These are phyloP conservation scores for Gossypium trilobum DNA, from an alignment of 441 rosid genomes.

Conservation along the genomic window DNA sequence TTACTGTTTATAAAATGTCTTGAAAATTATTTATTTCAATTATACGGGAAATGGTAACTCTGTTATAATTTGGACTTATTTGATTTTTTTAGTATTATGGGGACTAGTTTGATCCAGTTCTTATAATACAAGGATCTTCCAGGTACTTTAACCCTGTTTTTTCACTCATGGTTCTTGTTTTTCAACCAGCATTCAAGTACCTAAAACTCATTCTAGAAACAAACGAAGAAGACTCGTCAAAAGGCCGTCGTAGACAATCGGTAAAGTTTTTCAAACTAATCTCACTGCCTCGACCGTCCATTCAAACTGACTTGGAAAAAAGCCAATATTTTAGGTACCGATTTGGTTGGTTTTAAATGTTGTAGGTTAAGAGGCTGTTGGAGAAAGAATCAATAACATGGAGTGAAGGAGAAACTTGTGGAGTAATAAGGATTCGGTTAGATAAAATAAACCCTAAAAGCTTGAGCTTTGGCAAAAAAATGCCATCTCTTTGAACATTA, in stretches of 20 bases:
- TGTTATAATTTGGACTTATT: no score
- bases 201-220: slow-evolving; percentile 41
- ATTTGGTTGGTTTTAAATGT: not conserved
- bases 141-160: not conserved
- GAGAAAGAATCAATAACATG: slow-evolving; percentile 45
- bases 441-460: slow-evolving; percentile 35
- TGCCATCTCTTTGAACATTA: slow-evolving; percentile 1
- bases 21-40: no score
- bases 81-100: no score
- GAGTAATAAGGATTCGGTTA: slow-evolving; percentile 31
- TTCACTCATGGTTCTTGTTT: not conserved
- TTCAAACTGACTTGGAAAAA: not conserved
- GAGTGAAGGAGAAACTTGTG: slow-evolving; percentile 29
- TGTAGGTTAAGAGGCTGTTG: slow-evolving; percentile 40
- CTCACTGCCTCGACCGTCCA: not conserved
- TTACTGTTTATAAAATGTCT: no score
- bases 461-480: slow-evolving; percentile 39
- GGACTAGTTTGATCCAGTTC: no score
- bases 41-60: no score
- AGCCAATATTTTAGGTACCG: not conserved
- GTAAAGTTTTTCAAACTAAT: slow-evolving; percentile 19
- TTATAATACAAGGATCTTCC: no score
- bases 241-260: slow-evolving; percentile 39
- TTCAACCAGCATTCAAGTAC: slow-evolving; percentile 39
- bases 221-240: slow-evolving; percentile 27